These are phyloP conservation scores for Dichotomocladium elegans DNA, from an alignment of 371 early-diverging fungal species.

Conservation along the genomic window DNA sequence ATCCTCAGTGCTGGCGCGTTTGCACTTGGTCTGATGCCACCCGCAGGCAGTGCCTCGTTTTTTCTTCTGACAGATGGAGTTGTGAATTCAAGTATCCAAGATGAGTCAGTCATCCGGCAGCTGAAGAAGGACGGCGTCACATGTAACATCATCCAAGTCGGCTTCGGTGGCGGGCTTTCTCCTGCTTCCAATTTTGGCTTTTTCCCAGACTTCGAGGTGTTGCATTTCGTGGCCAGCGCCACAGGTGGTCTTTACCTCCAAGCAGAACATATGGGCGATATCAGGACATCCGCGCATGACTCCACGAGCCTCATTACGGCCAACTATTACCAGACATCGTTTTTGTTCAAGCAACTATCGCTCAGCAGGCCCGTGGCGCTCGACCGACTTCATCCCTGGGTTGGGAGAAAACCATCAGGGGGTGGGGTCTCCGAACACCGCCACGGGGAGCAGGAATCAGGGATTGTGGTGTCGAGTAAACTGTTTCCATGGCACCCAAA, in stretches of 20 bases:
- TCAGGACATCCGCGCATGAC: no score
- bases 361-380: no score
- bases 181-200: conserved; percentile 73
- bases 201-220: conserved; percentile 83
- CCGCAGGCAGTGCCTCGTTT: conserved; percentile 62
- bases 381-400: no score
- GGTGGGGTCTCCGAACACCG: no score
- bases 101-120: conserved; percentile 47
- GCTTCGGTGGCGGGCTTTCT: conserved; percentile 36
- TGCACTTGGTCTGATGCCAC: conserved; percentile 66
- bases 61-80: conserved; percentile 87
- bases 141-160: conserved; percentile 82
- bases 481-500: conserved; percentile 4
- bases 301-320: no score
- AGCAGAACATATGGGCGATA: conserved; percentile 64
- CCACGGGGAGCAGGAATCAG: no score
- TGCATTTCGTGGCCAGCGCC: conserved; percentile 76
- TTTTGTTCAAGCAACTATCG: no score
- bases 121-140: conserved; percentile 50
- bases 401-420: no score
- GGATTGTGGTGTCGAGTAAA: no score
- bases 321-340: no score
- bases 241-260: conserved; percentile 81
- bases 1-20: conserved; percentile 66
- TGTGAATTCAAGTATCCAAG: conserved; percentile 57